Evolutionary conservation across 2,329 filamentous ascomycete species (phyloP).

Genomic region (Sporothrix pallida): DNA sequence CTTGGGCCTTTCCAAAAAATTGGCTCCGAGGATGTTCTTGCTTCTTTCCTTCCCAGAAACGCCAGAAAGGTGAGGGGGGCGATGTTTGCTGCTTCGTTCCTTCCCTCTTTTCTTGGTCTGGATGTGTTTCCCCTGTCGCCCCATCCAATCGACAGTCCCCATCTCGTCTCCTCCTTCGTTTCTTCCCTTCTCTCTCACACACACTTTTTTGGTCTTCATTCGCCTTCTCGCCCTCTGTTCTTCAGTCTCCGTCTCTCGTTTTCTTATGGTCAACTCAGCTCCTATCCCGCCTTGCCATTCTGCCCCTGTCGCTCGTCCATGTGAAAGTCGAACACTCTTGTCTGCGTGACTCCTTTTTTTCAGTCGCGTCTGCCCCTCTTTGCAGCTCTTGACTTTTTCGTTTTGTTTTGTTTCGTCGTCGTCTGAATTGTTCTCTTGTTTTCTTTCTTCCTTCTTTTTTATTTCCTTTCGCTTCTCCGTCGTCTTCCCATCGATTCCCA

Average conservation of each 20-base stretch:
- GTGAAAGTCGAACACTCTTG: neutral
- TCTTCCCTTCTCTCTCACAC: neutral
- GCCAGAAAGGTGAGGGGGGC: slow-evolving; percentile 7
- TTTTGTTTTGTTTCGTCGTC: neutral
- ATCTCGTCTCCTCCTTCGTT: slow-evolving; percentile 5
- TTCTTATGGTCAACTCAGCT: neutral
- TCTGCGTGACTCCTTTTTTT: slow-evolving; percentile 7
- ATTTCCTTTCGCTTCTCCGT: neutral
- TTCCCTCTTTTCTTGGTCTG: neutral
- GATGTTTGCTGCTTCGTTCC: slow-evolving; percentile 5
- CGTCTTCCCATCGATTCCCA: neutral
- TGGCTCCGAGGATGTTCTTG: too few relatives aligned
- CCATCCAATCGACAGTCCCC: slow-evolving; percentile 29
- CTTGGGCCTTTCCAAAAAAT: slow-evolving; percentile 3
- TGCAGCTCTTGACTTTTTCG: neutral
- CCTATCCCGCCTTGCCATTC: slow-evolving; percentile 8
- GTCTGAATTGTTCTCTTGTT: neutral
- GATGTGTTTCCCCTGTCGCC: slow-evolving; percentile 13
- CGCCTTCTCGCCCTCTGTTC: neutral
- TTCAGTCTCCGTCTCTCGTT: neutral
- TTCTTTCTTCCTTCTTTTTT: neutral
- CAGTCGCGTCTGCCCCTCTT: slow-evolving; percentile 11
- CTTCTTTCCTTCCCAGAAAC: neutral
- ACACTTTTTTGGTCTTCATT: neutral
- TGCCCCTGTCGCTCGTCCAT: slow-evolving; percentile 23